Evolutionary conservation across 306 rosid species (phyloP).

Genomic region (Phaseolus lunatus): DNA sequence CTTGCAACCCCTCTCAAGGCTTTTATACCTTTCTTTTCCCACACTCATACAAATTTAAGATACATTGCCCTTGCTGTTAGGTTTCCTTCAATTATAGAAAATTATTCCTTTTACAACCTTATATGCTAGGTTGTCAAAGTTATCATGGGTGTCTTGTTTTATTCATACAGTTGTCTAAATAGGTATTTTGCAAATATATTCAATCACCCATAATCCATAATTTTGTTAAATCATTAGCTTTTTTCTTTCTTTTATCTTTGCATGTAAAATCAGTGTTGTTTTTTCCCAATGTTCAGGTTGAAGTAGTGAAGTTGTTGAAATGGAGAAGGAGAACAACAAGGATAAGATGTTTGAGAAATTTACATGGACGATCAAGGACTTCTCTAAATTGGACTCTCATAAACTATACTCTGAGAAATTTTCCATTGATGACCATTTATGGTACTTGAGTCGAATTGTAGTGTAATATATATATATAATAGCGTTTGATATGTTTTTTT

Average conservation of each 20-base stretch:
- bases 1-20: too few species aligned
- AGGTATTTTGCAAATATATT: too few species aligned
- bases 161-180: not conserved
- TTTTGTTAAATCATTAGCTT: too few species aligned
- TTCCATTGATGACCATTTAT: not conserved
- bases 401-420: not conserved
- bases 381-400: constrained; percentile 29
- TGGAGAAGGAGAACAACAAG: not conserved
- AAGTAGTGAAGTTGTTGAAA: not conserved
- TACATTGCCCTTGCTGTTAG: not conserved
- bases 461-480: too few species aligned
- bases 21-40: not conserved
- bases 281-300: not conserved
- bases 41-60: not conserved
- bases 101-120: not conserved
- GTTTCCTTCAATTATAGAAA: not conserved
- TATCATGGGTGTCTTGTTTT: not conserved
- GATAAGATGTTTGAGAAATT: not conserved
- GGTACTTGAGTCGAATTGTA: too few species aligned
- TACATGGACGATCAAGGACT: constrained; percentile 39
- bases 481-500: too few species aligned
- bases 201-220: too few species aligned
- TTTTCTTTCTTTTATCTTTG: too few species aligned
- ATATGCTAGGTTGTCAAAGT: not conserved
- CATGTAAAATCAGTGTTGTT: not conserved